phyloP scores from a whole-genome alignment of 108 stramenopile genomes.

The Stephanodiscus triporus region DNA sequence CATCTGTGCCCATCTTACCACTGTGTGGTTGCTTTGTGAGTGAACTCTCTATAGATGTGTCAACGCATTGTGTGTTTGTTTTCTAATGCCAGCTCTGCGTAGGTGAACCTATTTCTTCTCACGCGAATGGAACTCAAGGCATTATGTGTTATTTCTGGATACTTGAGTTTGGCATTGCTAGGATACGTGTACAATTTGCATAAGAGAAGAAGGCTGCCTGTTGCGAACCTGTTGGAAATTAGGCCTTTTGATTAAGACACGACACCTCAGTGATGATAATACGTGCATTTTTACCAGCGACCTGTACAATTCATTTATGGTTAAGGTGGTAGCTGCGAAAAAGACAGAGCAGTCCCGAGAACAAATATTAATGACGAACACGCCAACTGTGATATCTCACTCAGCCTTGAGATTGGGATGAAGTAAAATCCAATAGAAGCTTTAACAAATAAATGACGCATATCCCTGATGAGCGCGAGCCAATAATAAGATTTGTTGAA shows the following conservation, averaged over 20 bases:
- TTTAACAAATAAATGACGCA: conserved; percentile 1
- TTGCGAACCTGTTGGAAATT: neutral
- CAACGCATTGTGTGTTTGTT: neutral
- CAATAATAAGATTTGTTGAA: neutral
- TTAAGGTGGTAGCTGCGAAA: conserved; percentile 30
- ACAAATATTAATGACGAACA: conserved; percentile 38
- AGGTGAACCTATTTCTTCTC: conserved; percentile 79
- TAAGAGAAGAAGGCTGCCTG: conserved; percentile 2
- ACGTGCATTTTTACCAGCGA: neutral
- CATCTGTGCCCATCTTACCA: conserved; percentile 72
- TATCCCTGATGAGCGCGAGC: neutral
- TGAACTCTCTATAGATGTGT: neutral
- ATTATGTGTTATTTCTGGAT: conserved; percentile 56
- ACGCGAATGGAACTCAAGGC: conserved; percentile 65
- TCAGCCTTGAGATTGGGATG: conserved; percentile 39
- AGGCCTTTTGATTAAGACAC: neutral
- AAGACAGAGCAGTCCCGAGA: conserved; percentile 39
- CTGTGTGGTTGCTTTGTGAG: conserved; percentile 63
- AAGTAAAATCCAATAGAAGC: conserved; percentile 44
- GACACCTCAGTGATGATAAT: neutral
- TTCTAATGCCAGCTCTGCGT: neutral
- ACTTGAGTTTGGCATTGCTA: conserved; percentile 51
- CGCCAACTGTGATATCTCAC: conserved; percentile 34
- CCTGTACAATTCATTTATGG: neutral
- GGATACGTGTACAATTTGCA: conserved; percentile 50